Evolutionary conservation across 805 yeast genomes (phyloP).

Genomic region (Metschnikowia kunwiensis): DNA sequence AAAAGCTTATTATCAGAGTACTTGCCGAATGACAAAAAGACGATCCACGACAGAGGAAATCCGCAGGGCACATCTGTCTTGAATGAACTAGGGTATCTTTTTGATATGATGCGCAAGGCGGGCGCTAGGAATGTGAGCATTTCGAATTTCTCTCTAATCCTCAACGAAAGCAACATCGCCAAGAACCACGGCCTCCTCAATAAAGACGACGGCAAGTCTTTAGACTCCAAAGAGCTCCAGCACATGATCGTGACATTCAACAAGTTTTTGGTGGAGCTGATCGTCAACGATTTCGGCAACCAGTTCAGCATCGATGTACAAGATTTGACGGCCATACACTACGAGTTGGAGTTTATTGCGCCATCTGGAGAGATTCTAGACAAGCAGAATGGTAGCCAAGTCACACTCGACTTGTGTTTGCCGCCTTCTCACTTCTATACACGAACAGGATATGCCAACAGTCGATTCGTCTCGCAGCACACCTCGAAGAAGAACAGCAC

Average conservation of each 20-base stretch:
- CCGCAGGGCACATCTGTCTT: slow-evolving; percentile 53
- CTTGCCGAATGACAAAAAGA: slow-evolving; percentile 40
- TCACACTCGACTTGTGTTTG: slow-evolving; percentile 43
- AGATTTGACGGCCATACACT: slow-evolving; percentile 40
- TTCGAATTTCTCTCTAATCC: slow-evolving; percentile 60
- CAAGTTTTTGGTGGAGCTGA: slow-evolving; percentile 52
- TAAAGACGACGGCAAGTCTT: slow-evolving; percentile 43
- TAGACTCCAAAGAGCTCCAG: slow-evolving; percentile 45
- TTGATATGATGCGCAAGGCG: slow-evolving; percentile 87
- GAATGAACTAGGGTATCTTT: slow-evolving; percentile 82
- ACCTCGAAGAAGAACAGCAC: slow-evolving; percentile 28
- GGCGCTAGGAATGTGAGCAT: slow-evolving; percentile 70
- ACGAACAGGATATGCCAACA: slow-evolving; percentile 16
- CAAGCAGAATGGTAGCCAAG: slow-evolving; percentile 31
- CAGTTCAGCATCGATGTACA: slow-evolving; percentile 26
- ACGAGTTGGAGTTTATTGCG: slow-evolving; percentile 41
- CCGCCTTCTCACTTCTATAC: slow-evolving; percentile 29
- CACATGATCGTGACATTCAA: slow-evolving; percentile 52
- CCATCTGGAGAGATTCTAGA: slow-evolving; percentile 38
- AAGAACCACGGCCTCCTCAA: slow-evolving; percentile 50
- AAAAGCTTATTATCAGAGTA: slow-evolving; percentile 48
- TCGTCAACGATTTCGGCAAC: slow-evolving; percentile 48
- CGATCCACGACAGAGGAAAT: slow-evolving; percentile 26
- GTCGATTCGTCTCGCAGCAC: slow-evolving; percentile 11
- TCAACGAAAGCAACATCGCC: slow-evolving; percentile 44